These are phyloP conservation scores for Arachnomyces sp. DNA, from an alignment of 2,329 filamentous ascomycete species.

Conservation along the genomic window DNA sequence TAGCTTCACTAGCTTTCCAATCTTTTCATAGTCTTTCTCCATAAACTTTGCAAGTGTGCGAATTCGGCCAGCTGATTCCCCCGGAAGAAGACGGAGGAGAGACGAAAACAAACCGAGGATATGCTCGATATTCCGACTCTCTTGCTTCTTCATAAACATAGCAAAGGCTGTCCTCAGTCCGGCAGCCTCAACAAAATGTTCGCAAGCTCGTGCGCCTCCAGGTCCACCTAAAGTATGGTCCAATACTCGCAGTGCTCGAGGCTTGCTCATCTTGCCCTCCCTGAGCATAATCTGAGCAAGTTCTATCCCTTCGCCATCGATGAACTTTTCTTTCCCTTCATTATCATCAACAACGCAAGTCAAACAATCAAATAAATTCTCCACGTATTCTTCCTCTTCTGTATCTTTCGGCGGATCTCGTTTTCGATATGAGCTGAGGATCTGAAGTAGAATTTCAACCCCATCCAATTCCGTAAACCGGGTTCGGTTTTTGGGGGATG, in stretches of 20 bases:
- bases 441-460: conserved; percentile 70
- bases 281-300: conserved; percentile 85
- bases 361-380: conserved; percentile 83
- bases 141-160: conserved; percentile 76
- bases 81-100: conserved; percentile 69
- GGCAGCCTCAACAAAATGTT: conserved; percentile 68
- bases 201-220: conserved; percentile 57
- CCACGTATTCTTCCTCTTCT: conserved; percentile 89
- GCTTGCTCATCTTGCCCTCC: conserved; percentile 76
- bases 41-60: conserved; percentile 87
- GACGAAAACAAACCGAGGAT: conserved; percentile 77
- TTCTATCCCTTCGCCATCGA: conserved; percentile 87
- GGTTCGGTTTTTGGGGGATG: conserved; percentile 56
- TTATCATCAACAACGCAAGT: conserved; percentile 70
- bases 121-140: conserved; percentile 62
- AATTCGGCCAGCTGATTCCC: conserved; percentile 68
- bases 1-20: conserved; percentile 60
- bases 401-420: conserved; percentile 76
- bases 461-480: conserved; percentile 59
- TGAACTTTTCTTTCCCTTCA: conserved; percentile 67
- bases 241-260: conserved; percentile 67
- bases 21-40: conserved; percentile 87
- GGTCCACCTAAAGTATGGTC: conserved; percentile 67
- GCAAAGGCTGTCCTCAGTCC: conserved; percentile 80
- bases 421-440: conserved; percentile 76